These are phyloP conservation scores for Penicillium sp. DNA, from an alignment of 2,329 filamentous ascomycete genomes.

Conservation along the genomic window DNA sequence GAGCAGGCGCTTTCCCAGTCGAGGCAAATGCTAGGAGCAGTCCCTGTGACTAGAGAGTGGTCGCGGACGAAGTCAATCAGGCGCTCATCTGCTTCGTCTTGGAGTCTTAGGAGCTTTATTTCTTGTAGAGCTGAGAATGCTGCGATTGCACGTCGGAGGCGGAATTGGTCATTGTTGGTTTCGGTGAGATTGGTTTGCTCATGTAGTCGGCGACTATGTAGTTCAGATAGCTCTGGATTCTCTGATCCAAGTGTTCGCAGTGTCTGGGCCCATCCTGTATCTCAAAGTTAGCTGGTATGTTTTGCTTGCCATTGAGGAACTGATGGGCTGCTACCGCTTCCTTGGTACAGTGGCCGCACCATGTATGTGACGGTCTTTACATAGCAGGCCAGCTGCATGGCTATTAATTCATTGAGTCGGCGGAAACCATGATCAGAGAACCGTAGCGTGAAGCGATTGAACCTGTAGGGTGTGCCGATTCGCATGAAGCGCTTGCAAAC, in stretches of 20 bases:
- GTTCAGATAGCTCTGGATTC: slow-evolving; percentile 23
- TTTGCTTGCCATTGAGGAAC: slow-evolving; percentile 3
- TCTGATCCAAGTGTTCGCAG: slow-evolving; percentile 22
- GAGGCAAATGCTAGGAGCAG: slow-evolving; percentile 48
- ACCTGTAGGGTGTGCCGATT: slow-evolving; percentile 42
- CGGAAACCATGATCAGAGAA: slow-evolving; percentile 38
- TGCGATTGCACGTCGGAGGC: slow-evolving; percentile 55
- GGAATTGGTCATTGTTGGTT: slow-evolving; percentile 51
- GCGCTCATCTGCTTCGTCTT: slow-evolving; percentile 58
- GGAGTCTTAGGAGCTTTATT: slow-evolving; percentile 62
- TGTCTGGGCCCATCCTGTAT: slow-evolving; percentile 32
- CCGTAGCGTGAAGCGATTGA: slow-evolving; percentile 38
- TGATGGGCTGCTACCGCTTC: slow-evolving; percentile 36
- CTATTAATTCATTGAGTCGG: slow-evolving; percentile 35
- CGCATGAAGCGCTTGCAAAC: slow-evolving; percentile 43
- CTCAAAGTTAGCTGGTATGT: slow-evolving; percentile 20
- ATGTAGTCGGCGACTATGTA: slow-evolving; percentile 35
- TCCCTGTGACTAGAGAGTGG: slow-evolving; percentile 37
- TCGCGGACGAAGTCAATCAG: slow-evolving; percentile 54
- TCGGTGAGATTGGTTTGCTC: slow-evolving; percentile 49
- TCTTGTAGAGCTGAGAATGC: slow-evolving; percentile 63
- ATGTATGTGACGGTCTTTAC: slow-evolving; percentile 42
- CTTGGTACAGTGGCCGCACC: slow-evolving; percentile 43
- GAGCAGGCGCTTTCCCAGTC: slow-evolving; percentile 64
- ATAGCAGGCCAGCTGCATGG: slow-evolving; percentile 40